Base-by-base conservation (phyloP, 1,139 yeast species). In the Zygoascus sp. region DNA sequence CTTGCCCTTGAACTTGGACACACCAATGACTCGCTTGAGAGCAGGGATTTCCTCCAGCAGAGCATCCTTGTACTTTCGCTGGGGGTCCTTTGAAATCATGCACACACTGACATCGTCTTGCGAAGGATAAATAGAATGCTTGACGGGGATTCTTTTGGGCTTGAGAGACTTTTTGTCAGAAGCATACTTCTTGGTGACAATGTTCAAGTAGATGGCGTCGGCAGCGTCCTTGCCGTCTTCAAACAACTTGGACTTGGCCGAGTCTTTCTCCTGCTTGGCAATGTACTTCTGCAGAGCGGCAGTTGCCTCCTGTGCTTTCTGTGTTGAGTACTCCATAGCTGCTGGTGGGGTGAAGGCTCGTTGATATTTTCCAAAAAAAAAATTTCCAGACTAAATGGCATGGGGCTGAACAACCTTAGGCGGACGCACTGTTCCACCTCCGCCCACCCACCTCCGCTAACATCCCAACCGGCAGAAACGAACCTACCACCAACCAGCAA, bases 11-110 rank as follows among this genome's bases (percentile, higher is more conserved):
- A 72, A 64, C 56, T 71, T 68, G 36, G 71, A 61, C 9, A 68
- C 64, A 6, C 73, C 74, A 10, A 72, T 62, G 17, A 70, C 68
- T 13, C 72, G 61, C 42, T 62, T 58, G 30, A 42, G 28, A 68
- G 58, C 27, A 58, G 46, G 32, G 52, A 56, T 20, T 53, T 77
- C 44, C 49, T 75, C 44, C 25, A 46, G 65, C 53, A 80, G 80
- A 49, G 83, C 73, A 49, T 80, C 77, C 52, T 79, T 82, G 50
- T 78, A 76, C 48, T 73, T 64, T 63, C 86, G 66, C 65, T 79
- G 69, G 61, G 79, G 72, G 67, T 88, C 96, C 60, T 88, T 81
- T 34, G 83, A 73, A 53, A 92, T 78, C 55, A 92, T 67, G 63
- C 96, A 85, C 35, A 85, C 74, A 11, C 53, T 77, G 57, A 79